Conservation (phyloP, 306 rosid genomes). For the Corylus avellana region DNA sequence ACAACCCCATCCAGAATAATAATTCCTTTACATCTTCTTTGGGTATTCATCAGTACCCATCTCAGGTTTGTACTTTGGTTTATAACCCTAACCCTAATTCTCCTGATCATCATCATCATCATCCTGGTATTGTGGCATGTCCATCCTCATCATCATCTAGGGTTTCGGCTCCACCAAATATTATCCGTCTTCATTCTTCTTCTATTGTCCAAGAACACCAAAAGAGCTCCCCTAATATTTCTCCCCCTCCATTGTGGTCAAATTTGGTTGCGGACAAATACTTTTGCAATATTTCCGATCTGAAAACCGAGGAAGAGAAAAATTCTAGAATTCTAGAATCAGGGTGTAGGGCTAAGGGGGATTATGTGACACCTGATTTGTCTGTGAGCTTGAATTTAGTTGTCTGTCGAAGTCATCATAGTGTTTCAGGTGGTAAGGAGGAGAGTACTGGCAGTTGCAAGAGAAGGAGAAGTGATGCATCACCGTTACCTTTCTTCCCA, state of each 20-base stretch:
- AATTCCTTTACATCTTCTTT: slow-evolving; percentile 33
- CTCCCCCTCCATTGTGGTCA: slow-evolving; percentile 46
- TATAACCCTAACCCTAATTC: slow-evolving; percentile 63
- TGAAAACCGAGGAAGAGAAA: slow-evolving; percentile 31
- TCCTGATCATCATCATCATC: slow-evolving; percentile 15
- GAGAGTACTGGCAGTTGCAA: slow-evolving; percentile 42
- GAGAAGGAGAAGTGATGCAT: slow-evolving; percentile 55
- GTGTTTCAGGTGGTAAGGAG: slow-evolving; percentile 20
- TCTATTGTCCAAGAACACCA: slow-evolving; percentile 17
- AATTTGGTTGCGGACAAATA: slow-evolving; percentile 33
- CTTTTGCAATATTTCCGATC: slow-evolving; percentile 12
- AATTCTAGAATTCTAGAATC: slow-evolving; percentile 44
- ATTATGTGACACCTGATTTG: slow-evolving; percentile 34
- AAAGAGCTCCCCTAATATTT: slow-evolving; percentile 4
- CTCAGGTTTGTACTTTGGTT: slow-evolving; percentile 50
- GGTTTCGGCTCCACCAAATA: slow-evolving; percentile 34
- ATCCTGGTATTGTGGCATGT: slow-evolving; percentile 31
- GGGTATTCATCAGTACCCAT: slow-evolving; percentile 41
- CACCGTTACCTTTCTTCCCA: slow-evolving; percentile 43
- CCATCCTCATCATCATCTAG: slow-evolving; percentile 44
- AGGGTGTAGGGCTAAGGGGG: slow-evolving; percentile 22
- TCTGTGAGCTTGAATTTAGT: slow-evolving; percentile 49
- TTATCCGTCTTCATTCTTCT: slow-evolving; percentile 34
- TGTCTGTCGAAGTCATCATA: slow-evolving; percentile 26
- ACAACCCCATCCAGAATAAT: slow-evolving; percentile 21